Conservation (phyloP, 2,329 filamentous ascomycete genomes). For the Talaromyces sp. region DNA sequence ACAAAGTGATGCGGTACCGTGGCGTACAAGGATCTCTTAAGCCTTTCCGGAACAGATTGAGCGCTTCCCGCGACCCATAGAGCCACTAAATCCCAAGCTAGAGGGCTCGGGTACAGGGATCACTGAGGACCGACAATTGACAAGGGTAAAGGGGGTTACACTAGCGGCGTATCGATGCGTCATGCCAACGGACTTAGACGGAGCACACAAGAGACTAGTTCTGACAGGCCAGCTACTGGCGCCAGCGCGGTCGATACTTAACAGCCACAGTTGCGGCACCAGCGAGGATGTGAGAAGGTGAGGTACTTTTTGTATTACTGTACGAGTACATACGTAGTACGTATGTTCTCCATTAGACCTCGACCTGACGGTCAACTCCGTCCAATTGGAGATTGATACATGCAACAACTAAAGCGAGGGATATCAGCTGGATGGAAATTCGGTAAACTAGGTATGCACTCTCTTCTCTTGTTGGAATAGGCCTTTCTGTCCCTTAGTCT, state of each 20-base stretch:
- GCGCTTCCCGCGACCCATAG: not conserved
- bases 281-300: not conserved
- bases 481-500: not conserved
- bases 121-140: not conserved
- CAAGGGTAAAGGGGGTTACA: conserved; percentile 6
- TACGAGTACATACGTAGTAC: not conserved
- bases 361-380: not conserved
- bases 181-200: not conserved
- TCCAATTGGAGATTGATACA: not conserved
- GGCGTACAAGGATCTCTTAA: not conserved
- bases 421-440: conserved; percentile 9
- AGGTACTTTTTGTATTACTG: not conserved
- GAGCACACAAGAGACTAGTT: not conserved
- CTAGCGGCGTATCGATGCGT: not conserved
- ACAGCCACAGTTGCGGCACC: conserved; percentile 1
- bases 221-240: not conserved
- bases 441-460: conserved; percentile 3
- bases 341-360: not conserved
- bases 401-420: conserved; percentile 15
- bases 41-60: conserved; percentile 3
- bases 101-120: not conserved
- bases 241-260: not conserved
- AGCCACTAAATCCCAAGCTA: conserved; percentile 6
- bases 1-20: conserved; percentile 5
- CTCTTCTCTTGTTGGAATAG: not conserved